Conservation (phyloP, 2,329 filamentous ascomycete species). For the Aotearoamyces nothofagi region DNA sequence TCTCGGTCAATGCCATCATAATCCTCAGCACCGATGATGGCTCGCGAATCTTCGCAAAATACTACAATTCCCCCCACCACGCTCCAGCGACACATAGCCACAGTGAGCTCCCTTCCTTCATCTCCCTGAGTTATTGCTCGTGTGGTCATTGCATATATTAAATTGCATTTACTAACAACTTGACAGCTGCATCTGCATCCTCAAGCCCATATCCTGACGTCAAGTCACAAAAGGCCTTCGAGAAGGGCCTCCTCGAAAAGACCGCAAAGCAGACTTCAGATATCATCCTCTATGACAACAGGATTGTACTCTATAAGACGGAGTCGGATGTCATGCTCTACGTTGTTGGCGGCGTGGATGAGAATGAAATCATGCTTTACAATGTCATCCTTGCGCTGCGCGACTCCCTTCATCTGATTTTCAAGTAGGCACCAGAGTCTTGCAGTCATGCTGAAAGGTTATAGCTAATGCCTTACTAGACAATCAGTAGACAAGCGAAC, state of each 20-base stretch:
- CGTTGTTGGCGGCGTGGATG: constrained; percentile 77
- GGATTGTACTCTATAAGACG: constrained; percentile 93
- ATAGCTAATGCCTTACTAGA: constrained; percentile 32
- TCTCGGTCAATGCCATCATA: constrained; percentile 63
- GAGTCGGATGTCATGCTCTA: constrained; percentile 97
- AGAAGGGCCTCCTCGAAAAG: constrained; percentile 91
- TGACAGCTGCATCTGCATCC: constrained; percentile 30
- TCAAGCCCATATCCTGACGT: constrained; percentile 68
- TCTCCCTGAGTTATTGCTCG: too few species aligned
- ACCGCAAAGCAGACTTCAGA: constrained; percentile 91
- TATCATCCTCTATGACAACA: constrained; percentile 94
- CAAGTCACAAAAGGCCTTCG: constrained; percentile 91
- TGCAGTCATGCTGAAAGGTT: too few species aligned
- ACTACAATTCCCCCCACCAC: constrained; percentile 60
- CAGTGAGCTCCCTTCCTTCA: too few species aligned
- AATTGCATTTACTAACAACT: constrained; percentile 3
- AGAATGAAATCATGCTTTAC: constrained; percentile 95
- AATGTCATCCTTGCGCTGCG: constrained; percentile 84
- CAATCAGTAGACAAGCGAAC: constrained; percentile 96
- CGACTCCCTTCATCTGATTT: constrained; percentile 77
- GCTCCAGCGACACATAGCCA: too few species aligned
- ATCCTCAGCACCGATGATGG: constrained; percentile 77
- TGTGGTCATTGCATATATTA: background rate
- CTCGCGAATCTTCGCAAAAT: constrained; percentile 85
- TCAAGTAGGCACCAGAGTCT: constrained; percentile 61